Conservation (phyloP, 2,329 filamentous ascomycete genomes). For the Ceratocystis ficicola region DNA sequence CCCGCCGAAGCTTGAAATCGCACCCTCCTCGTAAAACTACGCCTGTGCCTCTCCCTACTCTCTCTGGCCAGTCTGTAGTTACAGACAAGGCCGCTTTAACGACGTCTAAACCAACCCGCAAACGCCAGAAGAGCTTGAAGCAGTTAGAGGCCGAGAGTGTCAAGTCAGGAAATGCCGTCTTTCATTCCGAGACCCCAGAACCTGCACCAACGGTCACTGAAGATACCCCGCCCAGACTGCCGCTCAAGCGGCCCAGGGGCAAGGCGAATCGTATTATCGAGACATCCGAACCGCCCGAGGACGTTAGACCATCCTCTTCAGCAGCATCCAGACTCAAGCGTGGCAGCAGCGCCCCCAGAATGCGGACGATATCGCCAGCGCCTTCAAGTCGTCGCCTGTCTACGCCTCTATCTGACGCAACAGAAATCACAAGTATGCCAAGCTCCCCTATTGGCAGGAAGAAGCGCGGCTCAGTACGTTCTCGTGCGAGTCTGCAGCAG, state of each 20-base stretch:
- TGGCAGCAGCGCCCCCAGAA: neutral
- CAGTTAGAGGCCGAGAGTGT: neutral
- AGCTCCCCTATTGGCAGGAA: neutral
- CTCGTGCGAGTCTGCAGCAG: neutral
- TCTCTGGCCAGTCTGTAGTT: neutral
- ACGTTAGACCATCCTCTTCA: neutral
- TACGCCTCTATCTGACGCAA: slow-evolving; percentile 9
- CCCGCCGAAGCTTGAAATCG: neutral
- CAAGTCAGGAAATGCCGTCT: neutral
- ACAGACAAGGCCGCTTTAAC: neutral
- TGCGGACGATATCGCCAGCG: neutral
- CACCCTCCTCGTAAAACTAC: slow-evolving; percentile 12
- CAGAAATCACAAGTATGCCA: neutral
- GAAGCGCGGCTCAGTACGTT: neutral
- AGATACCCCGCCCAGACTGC: slow-evolving; percentile 10
- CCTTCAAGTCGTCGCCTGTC: neutral
- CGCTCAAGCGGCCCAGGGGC: slow-evolving; percentile 3
- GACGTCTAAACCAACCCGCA: neutral
- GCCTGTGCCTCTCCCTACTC: slow-evolving; percentile 8
- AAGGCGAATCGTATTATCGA: slow-evolving; percentile 13
- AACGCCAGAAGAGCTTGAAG: slow-evolving; percentile 4
- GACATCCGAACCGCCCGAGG: slow-evolving; percentile 7
- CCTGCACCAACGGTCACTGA: slow-evolving; percentile 1
- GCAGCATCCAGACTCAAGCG: neutral
- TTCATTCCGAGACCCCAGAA: neutral